Evolutionary conservation across 257 asterid species (phyloP).

Genomic region (Ilex asprella): DNA sequence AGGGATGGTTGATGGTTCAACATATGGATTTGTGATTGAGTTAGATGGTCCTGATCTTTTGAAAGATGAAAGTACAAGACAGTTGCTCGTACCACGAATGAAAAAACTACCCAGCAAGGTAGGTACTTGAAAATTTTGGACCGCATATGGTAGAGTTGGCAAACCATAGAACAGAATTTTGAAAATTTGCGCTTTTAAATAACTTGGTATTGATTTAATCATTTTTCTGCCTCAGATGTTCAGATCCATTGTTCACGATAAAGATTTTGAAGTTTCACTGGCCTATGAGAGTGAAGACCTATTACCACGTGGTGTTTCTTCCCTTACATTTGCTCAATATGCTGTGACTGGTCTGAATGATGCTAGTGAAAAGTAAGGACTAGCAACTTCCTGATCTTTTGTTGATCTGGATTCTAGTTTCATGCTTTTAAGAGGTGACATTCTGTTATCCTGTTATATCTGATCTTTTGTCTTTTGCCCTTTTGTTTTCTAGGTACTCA

Average conservation of each 20-base stretch:
- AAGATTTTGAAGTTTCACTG: constrained; percentile 90
- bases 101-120: constrained; percentile 97
- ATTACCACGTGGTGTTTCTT: constrained; percentile 70
- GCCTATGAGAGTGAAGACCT: constrained; percentile 75
- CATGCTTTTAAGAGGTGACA: constrained; percentile 12
- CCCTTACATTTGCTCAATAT: constrained; percentile 67
- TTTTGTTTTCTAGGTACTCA: constrained; percentile 52
- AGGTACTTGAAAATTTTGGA: constrained; percentile 11
- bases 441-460: constrained; percentile 10
- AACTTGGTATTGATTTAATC: constrained; percentile 7
- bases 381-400: constrained; percentile 8
- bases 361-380: constrained; percentile 66
- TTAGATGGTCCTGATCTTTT: constrained; percentile 74
- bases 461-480: not conserved
- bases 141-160: constrained; percentile 5
- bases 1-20: constrained; percentile 96
- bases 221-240: constrained; percentile 48
- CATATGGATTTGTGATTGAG: constrained; percentile 73
- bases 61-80: constrained; percentile 78
- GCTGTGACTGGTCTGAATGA: constrained; percentile 82
- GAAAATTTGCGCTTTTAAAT: no score
- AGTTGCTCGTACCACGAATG: constrained; percentile 86
- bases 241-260: constrained; percentile 78
- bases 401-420: constrained; percentile 10
- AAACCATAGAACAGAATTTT: not conserved